Evolutionary conservation across 2,329 filamentous ascomycete species (phyloP), one percentile per base, ranked within the genome.

Genomic region (Claviceps lovelessii): DNA sequence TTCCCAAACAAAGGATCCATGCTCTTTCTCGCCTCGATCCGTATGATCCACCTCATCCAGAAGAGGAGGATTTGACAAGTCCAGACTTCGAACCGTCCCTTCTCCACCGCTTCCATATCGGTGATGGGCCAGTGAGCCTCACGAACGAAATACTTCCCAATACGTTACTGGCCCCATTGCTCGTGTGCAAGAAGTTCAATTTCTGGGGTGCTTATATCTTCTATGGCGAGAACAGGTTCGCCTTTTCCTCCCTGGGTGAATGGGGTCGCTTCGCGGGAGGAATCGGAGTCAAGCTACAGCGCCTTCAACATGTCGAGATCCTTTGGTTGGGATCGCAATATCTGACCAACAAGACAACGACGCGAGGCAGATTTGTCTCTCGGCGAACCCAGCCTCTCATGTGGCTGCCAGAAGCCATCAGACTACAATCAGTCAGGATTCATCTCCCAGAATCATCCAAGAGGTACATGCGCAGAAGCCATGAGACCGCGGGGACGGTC

Each of bases 181-280:
- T 67, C 0, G 74, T 76, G 0, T 71, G 62, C 52, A 72, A 65
- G 54, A 59, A 63, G 1, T 75, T 72, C 68, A 61, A 67, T 51
- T 72, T 68, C 33, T 59, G 74, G 1, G 73, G 70, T 0, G 59
- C 64, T 2, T 70, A 73, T 55, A 57, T 72, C 2, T 78, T 78
- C 57, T 78, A 78, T 54, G 73, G 74, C 8, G 56, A 64, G 1
- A 79, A 79, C 58, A 73, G 64, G 0, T 78, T 78, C 56, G 72
- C 70, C 0, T 78, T 79, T 59, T 76, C 73, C n/a, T 75, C 72
- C n/a, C 62, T 79, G 0, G 76, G 76, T 49, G 76, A 79, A 61
- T 71, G 74, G 60, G 71, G 70, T 53, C 69, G 73, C 47, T 79
- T 79, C 58, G 69, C 67, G 53, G 60, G 59, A 1, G 70, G 73